phyloP scores from a whole-genome alignment of 2,329 filamentous ascomycete genomes.

The Stromatinia cepivora region DNA sequence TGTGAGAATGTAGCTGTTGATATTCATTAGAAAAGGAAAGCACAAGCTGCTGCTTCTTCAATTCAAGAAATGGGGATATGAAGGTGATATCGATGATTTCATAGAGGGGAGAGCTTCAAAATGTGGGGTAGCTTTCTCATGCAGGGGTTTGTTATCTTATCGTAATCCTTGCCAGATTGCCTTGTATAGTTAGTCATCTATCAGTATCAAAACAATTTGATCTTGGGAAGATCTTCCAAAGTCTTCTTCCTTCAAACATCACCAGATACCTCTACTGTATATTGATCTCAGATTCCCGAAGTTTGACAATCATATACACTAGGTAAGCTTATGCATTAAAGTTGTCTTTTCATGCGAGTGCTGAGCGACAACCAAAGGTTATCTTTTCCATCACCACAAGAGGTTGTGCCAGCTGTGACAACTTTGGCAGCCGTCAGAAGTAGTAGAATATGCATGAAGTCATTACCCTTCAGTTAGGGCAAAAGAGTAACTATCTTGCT shows the following conservation, averaged over 20 bases:
- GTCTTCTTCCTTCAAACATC: neutral
- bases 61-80: neutral
- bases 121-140: slow-evolving; percentile 1
- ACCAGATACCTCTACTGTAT: neutral
- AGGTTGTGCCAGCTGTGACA: slow-evolving; percentile 5
- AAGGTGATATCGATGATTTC: neutral
- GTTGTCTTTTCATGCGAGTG: slow-evolving; percentile 17
- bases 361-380: slow-evolving; percentile 2
- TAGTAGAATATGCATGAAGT: slow-evolving; percentile 78
- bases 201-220: slow-evolving; percentile 18
- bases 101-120: slow-evolving; percentile 18
- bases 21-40: no score
- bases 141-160: slow-evolving; percentile 18
- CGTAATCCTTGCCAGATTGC: neutral
- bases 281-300: neutral
- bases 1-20: neutral
- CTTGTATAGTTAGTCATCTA: neutral
- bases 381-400: neutral
- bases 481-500: slow-evolving; percentile 87
- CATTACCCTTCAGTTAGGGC: slow-evolving; percentile 88
- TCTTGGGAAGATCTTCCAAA: neutral
- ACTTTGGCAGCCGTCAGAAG: neutral
- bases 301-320: no score
- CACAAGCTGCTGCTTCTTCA: no score
- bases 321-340: slow-evolving; percentile 3